A percentile compares a stretch with the other conserved stretches of the same genome.
phyloP scores from a whole-genome alignment of 768 basidiomycete genomes.

The Coprinellus micaceus region DNA sequence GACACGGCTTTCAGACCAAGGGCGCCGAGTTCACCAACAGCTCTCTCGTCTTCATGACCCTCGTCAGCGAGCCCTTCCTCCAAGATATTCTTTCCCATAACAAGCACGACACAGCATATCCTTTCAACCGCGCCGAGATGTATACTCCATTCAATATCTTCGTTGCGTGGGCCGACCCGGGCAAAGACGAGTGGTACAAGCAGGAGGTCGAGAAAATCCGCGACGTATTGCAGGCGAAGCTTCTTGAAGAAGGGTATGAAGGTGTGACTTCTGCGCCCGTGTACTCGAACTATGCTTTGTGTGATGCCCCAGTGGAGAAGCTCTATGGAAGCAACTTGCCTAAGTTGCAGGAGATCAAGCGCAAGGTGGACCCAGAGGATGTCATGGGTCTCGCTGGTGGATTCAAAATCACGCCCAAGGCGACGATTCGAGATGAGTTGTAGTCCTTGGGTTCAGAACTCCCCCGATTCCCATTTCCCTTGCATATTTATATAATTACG shows the following conservation, averaged over 20 bases:
- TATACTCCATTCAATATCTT: constrained; percentile 45
- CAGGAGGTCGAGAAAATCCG: constrained; percentile 37
- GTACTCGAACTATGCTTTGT: constrained; percentile 34
- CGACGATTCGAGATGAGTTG: not conserved
- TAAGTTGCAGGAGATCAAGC: constrained; percentile 28
- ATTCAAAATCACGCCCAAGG: constrained; percentile 30
- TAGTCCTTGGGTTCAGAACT: not conserved
- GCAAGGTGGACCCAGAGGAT: constrained; percentile 37
- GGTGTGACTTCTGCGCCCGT: constrained; percentile 33
- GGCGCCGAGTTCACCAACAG: constrained; percentile 29
- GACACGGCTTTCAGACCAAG: constrained; percentile 38
- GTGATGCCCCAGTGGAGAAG: not conserved
- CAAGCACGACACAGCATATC: constrained; percentile 42
- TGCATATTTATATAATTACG: not conserved
- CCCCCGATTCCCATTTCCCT: not conserved
- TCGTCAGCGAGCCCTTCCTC: constrained; percentile 52
- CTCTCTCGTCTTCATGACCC: constrained; percentile 32
- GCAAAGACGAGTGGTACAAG: constrained; percentile 38
- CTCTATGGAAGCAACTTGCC: constrained; percentile 46
- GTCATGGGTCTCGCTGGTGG: constrained; percentile 49
- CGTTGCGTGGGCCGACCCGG: constrained; percentile 40
- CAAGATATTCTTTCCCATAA: constrained; percentile 36
- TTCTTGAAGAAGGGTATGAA: constrained; percentile 36
- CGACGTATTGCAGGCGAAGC: constrained; percentile 34
- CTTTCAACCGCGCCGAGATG: constrained; percentile 33